A percentile compares a stretch with the other conserved stretches of the same genome.
These are phyloP conservation scores for Stenogyne calaminthoides DNA, from an alignment of 305 asterid genomes.

Conservation along the genomic window DNA sequence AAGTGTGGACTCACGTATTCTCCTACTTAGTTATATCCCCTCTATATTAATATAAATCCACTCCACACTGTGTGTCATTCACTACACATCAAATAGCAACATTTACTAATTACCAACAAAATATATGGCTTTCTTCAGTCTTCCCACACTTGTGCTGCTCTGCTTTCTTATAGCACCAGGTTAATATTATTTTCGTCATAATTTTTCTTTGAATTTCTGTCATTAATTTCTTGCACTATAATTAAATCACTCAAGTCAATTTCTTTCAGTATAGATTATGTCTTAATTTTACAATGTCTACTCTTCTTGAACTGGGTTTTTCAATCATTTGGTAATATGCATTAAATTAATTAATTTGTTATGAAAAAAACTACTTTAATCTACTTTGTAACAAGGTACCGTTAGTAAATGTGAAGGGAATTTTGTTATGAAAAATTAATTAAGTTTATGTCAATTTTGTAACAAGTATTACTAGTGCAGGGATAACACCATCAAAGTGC, in stretches of 20 bases:
- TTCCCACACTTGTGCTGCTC: slow-evolving; percentile 29
- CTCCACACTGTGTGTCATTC: not conserved
- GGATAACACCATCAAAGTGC: slow-evolving; percentile 34
- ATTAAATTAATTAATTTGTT: too few species aligned
- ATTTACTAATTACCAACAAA: not conserved
- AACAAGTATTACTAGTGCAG: slow-evolving; percentile 28
- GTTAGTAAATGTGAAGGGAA: too few species aligned
- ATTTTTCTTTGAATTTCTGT: not conserved
- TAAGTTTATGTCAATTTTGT: too few species aligned
- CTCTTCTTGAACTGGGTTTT: too few species aligned
- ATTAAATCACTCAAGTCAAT: too few species aligned
- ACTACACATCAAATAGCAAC: not conserved
- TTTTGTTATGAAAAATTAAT: too few species aligned
- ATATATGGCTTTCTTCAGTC: slow-evolving; percentile 11
- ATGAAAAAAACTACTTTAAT: too few species aligned
- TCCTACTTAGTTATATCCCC: not conserved
- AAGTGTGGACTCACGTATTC: slow-evolving; percentile 56
- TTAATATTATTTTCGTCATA: slow-evolving; percentile 13
- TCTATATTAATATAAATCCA: not conserved
- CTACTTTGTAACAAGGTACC: too few species aligned
- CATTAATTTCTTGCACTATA: not conserved
- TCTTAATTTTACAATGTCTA: not conserved
- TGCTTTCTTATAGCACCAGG: slow-evolving; percentile 48
- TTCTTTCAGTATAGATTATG: too few species aligned
- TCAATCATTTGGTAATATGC: too few species aligned